Percentiles rank a stretch among this genome's conserved stretches.
Evolutionary conservation across 768 basidiomycete species (phyloP).

Genomic region (Suillus decipiens): DNA sequence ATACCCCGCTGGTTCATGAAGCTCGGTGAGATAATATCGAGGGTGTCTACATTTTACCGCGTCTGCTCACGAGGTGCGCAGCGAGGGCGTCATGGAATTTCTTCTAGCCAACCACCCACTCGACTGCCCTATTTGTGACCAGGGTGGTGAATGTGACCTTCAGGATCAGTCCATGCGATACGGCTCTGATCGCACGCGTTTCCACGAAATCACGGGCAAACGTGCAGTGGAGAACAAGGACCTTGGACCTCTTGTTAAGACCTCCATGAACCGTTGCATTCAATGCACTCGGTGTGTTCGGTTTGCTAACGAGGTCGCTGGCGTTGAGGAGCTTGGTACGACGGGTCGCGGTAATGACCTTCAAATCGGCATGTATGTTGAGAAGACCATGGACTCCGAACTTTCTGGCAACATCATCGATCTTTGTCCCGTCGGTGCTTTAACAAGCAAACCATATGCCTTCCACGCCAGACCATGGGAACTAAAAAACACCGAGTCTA

Average conservation of each 20-base stretch:
- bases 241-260: slow-evolving; percentile 96
- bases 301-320: slow-evolving; percentile 98
- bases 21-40: slow-evolving; percentile 54
- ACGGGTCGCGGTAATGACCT: slow-evolving; percentile 97
- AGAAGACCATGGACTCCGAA: slow-evolving; percentile 97
- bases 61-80: slow-evolving; percentile 31
- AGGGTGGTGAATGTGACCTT: slow-evolving; percentile 97
- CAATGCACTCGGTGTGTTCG: slow-evolving; percentile 99
- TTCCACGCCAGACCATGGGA: slow-evolving; percentile 99
- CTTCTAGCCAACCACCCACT: slow-evolving; percentile 96
- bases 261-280: slow-evolving; percentile 98
- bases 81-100: slow-evolving; percentile 99
- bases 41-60: not conserved
- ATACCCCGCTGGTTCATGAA: slow-evolving; percentile 88
- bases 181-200: slow-evolving; percentile 94
- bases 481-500: slow-evolving; percentile 94
- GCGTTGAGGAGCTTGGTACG: slow-evolving; percentile 95
- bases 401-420: slow-evolving; percentile 97
- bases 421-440: slow-evolving; percentile 96
- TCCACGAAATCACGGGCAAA: slow-evolving; percentile 98
- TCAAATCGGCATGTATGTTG: slow-evolving; percentile 98
- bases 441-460: slow-evolving; percentile 98
- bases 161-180: slow-evolving; percentile 99
- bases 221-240: slow-evolving; percentile 99
- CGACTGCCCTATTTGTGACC: slow-evolving; percentile 98